Conservation (phyloP, 495 filamentous ascomycete species). For the Apodospora peruviana region DNA sequence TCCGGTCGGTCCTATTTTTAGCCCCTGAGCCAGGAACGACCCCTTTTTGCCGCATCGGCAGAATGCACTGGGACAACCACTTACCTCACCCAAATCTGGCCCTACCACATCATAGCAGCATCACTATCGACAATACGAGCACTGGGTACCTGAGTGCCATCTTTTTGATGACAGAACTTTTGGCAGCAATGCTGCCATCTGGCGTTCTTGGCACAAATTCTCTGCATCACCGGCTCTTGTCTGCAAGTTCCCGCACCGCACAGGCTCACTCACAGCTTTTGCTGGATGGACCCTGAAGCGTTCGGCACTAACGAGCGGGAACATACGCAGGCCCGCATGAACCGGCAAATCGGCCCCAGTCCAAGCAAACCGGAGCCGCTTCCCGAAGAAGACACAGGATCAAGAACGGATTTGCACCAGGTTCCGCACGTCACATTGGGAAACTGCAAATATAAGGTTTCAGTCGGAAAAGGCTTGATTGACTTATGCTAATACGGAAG, state of each 20-base stretch:
- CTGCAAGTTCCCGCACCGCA: background rate
- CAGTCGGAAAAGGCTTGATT: constrained; percentile 24
- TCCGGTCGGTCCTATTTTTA: background rate
- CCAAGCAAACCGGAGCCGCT: background rate
- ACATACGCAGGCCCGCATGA: background rate
- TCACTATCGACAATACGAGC: background rate
- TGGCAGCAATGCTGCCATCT: background rate
- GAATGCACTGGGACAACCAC: constrained; percentile 5
- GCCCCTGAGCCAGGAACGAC: background rate
- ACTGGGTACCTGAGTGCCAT: too few species aligned
- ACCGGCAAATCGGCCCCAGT: constrained; percentile 6
- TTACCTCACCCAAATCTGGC: background rate
- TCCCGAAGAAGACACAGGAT: background rate
- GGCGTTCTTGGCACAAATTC: too few species aligned
- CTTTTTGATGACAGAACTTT: too few species aligned
- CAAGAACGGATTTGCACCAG: background rate
- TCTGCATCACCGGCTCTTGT: background rate
- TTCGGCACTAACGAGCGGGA: background rate
- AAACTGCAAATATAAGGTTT: background rate
- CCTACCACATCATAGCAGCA: background rate
- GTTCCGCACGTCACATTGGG: background rate
- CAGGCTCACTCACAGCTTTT: background rate
- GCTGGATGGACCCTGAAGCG: background rate
- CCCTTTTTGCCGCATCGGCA: constrained; percentile 15
- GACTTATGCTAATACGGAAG: constrained; percentile 23